Evolutionary conservation across 805 yeast species (phyloP).

Genomic region (Yamadazyma akitaensis): DNA sequence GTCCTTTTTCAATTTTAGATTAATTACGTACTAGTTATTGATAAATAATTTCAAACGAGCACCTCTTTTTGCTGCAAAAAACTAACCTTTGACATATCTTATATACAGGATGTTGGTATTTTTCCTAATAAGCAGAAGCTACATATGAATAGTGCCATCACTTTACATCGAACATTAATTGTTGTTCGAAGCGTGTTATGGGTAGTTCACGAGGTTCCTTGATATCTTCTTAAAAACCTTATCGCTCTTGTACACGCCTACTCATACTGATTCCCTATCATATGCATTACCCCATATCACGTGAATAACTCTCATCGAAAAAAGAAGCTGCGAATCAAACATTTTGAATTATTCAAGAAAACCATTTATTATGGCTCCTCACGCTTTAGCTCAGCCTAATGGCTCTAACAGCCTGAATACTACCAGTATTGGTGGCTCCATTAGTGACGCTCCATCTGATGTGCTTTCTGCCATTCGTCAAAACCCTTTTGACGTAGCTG

Average conservation of each 20-base stretch:
- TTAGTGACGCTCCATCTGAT: conserved; percentile 1
- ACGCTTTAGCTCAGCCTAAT: conserved; percentile 7
- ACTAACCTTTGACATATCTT: neutral
- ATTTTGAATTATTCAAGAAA: neutral
- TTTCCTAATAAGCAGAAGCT: no score
- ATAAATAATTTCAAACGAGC: neutral
- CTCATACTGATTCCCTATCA: neutral
- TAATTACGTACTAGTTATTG: neutral
- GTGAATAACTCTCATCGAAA: conserved; percentile 3
- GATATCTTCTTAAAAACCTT: neutral
- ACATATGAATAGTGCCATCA: no score
- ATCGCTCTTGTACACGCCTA: neutral
- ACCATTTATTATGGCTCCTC: conserved; percentile 7
- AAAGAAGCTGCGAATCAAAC: neutral
- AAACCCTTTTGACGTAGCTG: conserved; percentile 58
- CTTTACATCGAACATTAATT: no score
- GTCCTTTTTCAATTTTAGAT: no score
- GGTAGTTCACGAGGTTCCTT: no score
- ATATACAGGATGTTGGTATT: neutral
- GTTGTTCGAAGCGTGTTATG: no score
- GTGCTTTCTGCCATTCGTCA: neutral
- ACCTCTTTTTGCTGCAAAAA: neutral
- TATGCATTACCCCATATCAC: conserved; percentile 8
- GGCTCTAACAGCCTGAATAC: conserved; percentile 1
- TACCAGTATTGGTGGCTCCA: conserved; percentile 4